These are phyloP conservation scores for Pichia sp. DNA, from an alignment of 1,139 yeast genomes.

Conservation along the genomic window DNA sequence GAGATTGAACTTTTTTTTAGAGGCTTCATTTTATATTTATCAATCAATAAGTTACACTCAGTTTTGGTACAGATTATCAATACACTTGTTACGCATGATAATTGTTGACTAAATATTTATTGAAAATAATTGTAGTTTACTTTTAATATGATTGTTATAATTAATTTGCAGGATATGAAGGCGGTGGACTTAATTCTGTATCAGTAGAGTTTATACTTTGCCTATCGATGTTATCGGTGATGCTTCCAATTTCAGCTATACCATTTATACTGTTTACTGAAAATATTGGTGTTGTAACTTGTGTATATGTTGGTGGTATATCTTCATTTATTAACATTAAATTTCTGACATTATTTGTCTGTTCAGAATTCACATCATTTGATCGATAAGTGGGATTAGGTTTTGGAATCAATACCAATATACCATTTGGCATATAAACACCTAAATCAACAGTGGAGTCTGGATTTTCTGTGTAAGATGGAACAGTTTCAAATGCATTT, in stretches of 20 bases:
- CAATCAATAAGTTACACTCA: too few relatives aligned
- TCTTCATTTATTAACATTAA: not conserved
- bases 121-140: not conserved
- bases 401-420: not conserved
- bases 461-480: slow-evolving; percentile 21
- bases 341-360: not conserved
- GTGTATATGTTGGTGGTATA: not conserved
- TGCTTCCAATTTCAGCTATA: not conserved
- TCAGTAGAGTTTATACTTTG: not conserved
- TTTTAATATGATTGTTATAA: not conserved
- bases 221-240: not conserved
- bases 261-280: not conserved
- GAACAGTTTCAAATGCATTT: slow-evolving; percentile 1
- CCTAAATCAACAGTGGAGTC: slow-evolving; percentile 9
- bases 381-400: not conserved
- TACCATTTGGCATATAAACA: not conserved
- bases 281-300: not conserved
- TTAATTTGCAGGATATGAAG: not conserved
- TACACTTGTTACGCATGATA: too few relatives aligned
- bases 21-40: too few relatives aligned
- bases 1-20: too few relatives aligned
- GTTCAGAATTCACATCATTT: not conserved
- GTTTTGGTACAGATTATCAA: too few relatives aligned
- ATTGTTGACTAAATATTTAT: too few relatives aligned
- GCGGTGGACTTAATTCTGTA: not conserved